Evolutionary conservation across 1,139 yeast species (phyloP).

Genomic region (Geotrichum macrosporum): DNA sequence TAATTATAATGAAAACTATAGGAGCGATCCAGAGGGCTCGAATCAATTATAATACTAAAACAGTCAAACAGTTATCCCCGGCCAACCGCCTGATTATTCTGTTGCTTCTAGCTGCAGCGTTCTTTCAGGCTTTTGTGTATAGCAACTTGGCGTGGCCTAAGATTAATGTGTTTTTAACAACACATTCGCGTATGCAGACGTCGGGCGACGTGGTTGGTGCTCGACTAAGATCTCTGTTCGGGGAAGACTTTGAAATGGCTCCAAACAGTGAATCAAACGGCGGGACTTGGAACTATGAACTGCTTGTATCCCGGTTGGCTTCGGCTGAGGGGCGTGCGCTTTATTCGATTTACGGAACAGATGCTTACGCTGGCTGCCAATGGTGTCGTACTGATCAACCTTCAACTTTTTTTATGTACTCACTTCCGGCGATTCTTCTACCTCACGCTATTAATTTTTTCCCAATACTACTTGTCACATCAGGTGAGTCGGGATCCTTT

Average conservation of each 20-base stretch:
- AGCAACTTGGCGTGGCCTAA: neutral
- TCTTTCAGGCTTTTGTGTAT: neutral
- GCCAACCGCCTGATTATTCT: slow-evolving; percentile 7
- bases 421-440: slow-evolving; percentile 25
- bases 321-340: slow-evolving; percentile 26
- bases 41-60: neutral
- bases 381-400: slow-evolving; percentile 29
- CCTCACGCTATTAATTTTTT: slow-evolving; percentile 28
- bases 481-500: slow-evolving; percentile 8
- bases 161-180: slow-evolving; percentile 23
- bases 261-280: slow-evolving; percentile 3
- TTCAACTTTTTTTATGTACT: slow-evolving; percentile 25
- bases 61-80: slow-evolving; percentile 1
- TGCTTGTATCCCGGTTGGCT: slow-evolving; percentile 25
- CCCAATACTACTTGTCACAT: slow-evolving; percentile 26
- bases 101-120: neutral
- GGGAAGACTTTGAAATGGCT: slow-evolving; percentile 16
- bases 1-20: neutral
- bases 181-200: slow-evolving; percentile 29
- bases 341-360: slow-evolving; percentile 31
- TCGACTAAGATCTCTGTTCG: slow-evolving; percentile 22
- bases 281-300: slow-evolving; percentile 17
- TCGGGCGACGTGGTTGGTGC: slow-evolving; percentile 26
- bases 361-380: slow-evolving; percentile 27
- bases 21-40: neutral